Evolutionary conservation across 176 grass and related monocot species (phyloP).

Genomic region (Triticum turgidum): DNA sequence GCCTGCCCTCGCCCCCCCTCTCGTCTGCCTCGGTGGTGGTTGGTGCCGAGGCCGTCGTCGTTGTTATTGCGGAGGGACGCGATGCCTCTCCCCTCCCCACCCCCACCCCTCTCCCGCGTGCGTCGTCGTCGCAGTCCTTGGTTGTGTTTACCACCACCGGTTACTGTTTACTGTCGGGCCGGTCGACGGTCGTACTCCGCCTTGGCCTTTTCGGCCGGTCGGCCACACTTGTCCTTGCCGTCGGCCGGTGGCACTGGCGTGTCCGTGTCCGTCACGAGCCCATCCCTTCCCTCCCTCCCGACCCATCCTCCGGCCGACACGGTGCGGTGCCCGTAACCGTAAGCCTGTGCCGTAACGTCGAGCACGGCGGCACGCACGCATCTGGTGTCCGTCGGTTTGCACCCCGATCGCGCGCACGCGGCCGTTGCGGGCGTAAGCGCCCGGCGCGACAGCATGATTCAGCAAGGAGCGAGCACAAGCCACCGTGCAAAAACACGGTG

Average conservation of each 20-base stretch:
- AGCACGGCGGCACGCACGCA: conserved; percentile 37
- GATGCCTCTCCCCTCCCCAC: too few species aligned
- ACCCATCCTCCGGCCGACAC: neutral
- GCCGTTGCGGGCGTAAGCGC: too few species aligned
- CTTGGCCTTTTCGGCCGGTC: neutral
- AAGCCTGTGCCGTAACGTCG: too few species aligned
- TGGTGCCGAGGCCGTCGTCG: conserved; percentile 48
- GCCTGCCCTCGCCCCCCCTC: neutral
- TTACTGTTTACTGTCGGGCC: conserved; percentile 56
- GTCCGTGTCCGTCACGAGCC: neutral
- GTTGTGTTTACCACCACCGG: conserved; percentile 44
- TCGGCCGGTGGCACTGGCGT: neutral
- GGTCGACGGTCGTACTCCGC: conserved; percentile 19
- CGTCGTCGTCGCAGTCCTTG: conserved; percentile 5
- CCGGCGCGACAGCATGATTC: too few species aligned
- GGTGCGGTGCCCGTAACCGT: neutral
- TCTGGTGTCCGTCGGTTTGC: conserved; percentile 12
- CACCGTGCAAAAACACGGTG: too few species aligned
- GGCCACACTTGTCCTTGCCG: too few species aligned
- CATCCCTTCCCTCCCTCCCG: neutral
- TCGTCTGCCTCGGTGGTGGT: conserved; percentile 19
- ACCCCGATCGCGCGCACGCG: neutral
- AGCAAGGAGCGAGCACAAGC: too few species aligned
- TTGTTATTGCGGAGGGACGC: conserved; percentile 22
- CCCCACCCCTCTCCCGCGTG: neutral